phyloP scores from a whole-genome alignment of 371 early-diverging fungal genomes.

The Saksenaea oblongispora region DNA sequence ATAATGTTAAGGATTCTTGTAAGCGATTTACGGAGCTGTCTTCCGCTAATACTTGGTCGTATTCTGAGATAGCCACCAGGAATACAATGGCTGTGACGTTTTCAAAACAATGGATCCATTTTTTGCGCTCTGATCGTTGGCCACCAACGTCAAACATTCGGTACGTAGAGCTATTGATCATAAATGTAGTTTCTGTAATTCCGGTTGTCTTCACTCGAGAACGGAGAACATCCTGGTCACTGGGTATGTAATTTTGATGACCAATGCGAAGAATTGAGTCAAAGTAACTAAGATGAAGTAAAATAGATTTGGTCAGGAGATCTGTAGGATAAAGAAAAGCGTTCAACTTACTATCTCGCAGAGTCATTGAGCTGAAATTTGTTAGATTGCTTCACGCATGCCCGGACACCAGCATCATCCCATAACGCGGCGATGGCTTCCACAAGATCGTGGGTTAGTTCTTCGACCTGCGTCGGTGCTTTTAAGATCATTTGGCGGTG shows the following conservation, averaged over 20 bases:
- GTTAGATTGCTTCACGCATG: conserved; percentile 70
- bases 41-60: conserved; percentile 93
- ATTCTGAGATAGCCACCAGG: conserved; percentile 92
- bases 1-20: conserved; percentile 66
- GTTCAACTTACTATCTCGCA: conserved; percentile 68
- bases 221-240: conserved; percentile 85
- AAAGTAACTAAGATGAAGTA: conserved; percentile 64
- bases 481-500: conserved; percentile 56
- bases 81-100: conserved; percentile 94
- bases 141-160: conserved; percentile 96
- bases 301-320: conserved; percentile 2
- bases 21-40: conserved; percentile 83
- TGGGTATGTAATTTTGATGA: conserved; percentile 73
- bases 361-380: conserved; percentile 90
- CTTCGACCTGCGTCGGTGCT: conserved; percentile 67
- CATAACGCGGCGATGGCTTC: conserved; percentile 77
- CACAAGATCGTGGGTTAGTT: conserved; percentile 62
- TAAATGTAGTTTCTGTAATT: conserved; percentile 86
- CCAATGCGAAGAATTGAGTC: conserved; percentile 85
- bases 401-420: conserved; percentile 76
- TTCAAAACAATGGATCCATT: conserved; percentile 95
- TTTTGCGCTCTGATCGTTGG: conserved; percentile 90
- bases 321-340: not conserved
- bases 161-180: conserved; percentile 76
- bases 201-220: conserved; percentile 87